phyloP scores from a whole-genome alignment of 768 basidiomycete species.

The Suillus discolor region DNA sequence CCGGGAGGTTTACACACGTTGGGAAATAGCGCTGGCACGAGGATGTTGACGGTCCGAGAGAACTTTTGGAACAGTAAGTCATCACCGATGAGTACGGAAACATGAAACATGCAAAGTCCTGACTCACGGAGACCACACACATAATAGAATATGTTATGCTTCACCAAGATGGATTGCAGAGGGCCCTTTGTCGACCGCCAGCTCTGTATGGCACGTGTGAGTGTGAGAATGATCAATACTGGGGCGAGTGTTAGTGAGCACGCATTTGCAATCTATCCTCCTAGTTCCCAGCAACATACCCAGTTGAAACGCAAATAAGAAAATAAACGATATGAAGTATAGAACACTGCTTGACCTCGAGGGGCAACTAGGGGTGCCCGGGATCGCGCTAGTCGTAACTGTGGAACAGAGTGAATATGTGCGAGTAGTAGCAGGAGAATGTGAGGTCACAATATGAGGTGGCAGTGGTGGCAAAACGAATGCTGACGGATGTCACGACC shows the following conservation, averaged over 20 bases:
- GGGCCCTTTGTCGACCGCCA: neutral
- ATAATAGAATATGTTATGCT: neutral
- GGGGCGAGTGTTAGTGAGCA: neutral
- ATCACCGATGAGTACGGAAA: neutral
- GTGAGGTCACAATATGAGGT: neutral
- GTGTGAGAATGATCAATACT: neutral
- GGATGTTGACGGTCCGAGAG: neutral
- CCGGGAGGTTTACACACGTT: neutral
- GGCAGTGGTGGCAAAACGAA: neutral
- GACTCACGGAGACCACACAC: neutral
- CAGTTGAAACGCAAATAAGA: neutral
- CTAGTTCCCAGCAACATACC: neutral
- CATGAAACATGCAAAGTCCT: neutral
- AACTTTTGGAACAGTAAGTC: neutral
- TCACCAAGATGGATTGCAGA: neutral
- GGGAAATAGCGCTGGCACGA: neutral
- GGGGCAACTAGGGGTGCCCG: neutral
- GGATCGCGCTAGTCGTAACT: neutral
- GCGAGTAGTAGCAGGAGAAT: neutral
- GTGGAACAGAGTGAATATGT: neutral
- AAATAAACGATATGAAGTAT: neutral
- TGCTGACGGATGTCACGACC: neutral
- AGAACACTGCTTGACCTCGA: neutral
- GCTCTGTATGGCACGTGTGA: neutral
- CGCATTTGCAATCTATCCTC: neutral